Evolutionary conservation across 2,329 filamentous ascomycete genomes (phyloP).

Genomic region (Aspergillus jensenii): DNA sequence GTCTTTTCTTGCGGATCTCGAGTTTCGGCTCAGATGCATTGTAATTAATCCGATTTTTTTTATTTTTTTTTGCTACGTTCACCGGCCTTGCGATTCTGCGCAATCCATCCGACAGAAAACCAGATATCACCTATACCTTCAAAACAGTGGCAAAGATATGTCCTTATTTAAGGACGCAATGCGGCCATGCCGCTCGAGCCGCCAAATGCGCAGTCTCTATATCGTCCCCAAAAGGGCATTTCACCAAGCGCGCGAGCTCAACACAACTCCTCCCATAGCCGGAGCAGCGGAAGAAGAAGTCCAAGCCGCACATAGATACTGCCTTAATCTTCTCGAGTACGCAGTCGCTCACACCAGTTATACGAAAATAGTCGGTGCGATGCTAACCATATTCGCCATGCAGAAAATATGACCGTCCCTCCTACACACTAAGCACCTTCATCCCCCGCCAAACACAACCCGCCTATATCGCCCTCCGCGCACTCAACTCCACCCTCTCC

Average conservation of each 20-base stretch:
- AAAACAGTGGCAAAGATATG: constrained; percentile 2
- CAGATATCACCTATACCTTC: background rate
- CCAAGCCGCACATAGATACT: constrained; percentile 57
- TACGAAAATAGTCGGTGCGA: background rate
- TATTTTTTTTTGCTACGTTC: background rate
- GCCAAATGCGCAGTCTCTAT: constrained; percentile 15
- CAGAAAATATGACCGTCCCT: constrained; percentile 85
- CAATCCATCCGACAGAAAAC: background rate
- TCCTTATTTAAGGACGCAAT: constrained; percentile 18
- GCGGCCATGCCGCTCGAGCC: constrained; percentile 20
- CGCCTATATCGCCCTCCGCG: constrained; percentile 85
- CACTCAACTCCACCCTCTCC: constrained; percentile 89
- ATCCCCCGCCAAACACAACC: constrained; percentile 72
- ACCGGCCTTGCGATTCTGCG: background rate
- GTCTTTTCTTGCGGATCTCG: background rate
- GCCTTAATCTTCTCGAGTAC: constrained; percentile 58
- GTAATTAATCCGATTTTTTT: background rate
- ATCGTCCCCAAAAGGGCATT: background rate
- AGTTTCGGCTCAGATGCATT: background rate
- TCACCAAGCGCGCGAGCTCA: constrained; percentile 28
- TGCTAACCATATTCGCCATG: constrained; percentile 1
- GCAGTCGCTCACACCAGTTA: background rate
- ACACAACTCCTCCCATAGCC: constrained; percentile 21
- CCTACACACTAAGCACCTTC: constrained; percentile 82
- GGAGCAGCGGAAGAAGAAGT: constrained; percentile 48